Evolutionary conservation across 2,329 filamentous ascomycete species (phyloP), one percentile per base, ranked within the genome.

Genomic region (Neobulgaria alba): DNA sequence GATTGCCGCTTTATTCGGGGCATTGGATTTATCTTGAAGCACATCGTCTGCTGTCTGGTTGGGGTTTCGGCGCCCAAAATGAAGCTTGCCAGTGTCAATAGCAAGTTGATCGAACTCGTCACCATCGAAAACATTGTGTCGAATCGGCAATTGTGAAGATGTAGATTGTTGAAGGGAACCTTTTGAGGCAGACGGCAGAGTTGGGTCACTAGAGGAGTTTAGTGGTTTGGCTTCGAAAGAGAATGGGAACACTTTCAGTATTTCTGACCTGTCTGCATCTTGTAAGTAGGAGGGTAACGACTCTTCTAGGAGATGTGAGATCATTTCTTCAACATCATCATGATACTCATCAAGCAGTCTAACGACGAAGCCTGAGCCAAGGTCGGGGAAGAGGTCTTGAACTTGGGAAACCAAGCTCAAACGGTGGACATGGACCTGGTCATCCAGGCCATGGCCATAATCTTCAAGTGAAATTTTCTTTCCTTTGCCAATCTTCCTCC

Each of bases 381-480:
- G 68, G 47, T 94, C 78, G 0, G 90, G 87, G 56, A 96, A 95
- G 0, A 96, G 69, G 57, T 98, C 90, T 57, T 95, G 88, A n/a
- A 98, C 73, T 59, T 93, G 86, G 0, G 83, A 83, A 38, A 96
- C 78, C 36, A 90, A 76, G 53, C 83, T 89, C 76, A 93, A 82
- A 31, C 72, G 79, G 61, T 95, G 87, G 16, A 90, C 66, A 55
- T 92, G 85, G 34, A 57, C 39, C 17, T 42, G 10, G n/a, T 10
- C 17, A 29, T 15, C 15, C n/a, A 15, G 26, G n/a, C 18, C 15
- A 41, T 48, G 39, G 4, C 71, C 65, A 33, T 64, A 61, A 29
- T 26, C 39, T n/a, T 48, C 59, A 2, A 41, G 41, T 8, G 57
- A 61, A 46, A 60, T 63, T 4, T 64, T 67, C 57, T 87, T 88